phyloP scores from a whole-genome alignment of 148 eudicot genomes.

The Camellia sinensis region DNA sequence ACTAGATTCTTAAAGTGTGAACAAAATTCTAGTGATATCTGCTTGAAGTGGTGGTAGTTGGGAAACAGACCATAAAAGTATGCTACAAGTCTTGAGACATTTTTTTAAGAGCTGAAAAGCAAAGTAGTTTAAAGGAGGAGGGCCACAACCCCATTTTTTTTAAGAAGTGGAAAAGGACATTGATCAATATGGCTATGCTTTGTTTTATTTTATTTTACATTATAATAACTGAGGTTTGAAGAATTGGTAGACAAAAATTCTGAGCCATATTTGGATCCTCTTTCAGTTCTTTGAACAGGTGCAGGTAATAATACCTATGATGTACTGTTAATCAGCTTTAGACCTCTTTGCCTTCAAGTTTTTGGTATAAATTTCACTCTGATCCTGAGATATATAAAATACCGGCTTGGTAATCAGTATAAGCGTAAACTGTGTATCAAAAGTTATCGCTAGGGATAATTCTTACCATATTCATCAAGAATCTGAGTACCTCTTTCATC shows the following conservation, averaged over 20 bases:
- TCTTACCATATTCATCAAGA: background rate
- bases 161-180: background rate
- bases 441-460: too few relatives aligned
- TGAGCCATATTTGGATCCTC: background rate
- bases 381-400: background rate
- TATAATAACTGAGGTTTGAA: background rate
- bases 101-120: background rate
- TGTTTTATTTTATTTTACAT: background rate
- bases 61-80: background rate
- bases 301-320: background rate
- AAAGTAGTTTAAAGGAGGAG: background rate
- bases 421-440: background rate
- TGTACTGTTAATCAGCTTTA: background rate
- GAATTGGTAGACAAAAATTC: background rate
- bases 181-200: background rate
- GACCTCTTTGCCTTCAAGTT: background rate
- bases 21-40: background rate
- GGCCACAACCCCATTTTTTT: background rate
- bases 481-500: background rate
- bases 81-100: background rate
- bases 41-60: background rate
- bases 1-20: background rate
- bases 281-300: background rate
- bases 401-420: too few relatives aligned
- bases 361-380: background rate